A percentile compares a stretch with the other conserved stretches of the same genome.
Evolutionary conservation across 495 filamentous ascomycete species (phyloP).

Genomic region (Aspergillus leporis): DNA sequence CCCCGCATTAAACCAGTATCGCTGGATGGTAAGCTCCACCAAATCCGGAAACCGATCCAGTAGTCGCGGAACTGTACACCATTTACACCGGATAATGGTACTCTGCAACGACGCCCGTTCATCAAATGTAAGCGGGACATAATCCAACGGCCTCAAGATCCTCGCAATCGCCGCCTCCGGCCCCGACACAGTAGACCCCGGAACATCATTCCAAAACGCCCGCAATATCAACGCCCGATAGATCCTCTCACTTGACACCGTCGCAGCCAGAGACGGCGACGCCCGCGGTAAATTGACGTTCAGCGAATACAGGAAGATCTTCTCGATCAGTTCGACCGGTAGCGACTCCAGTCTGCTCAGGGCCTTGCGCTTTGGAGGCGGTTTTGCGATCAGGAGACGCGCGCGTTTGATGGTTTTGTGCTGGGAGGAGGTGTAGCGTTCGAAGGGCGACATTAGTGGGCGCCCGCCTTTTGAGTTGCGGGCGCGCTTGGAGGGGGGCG

Average conservation of each 20-base stretch:
- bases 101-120: conserved; percentile 34
- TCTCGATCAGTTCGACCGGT: conserved; percentile 54
- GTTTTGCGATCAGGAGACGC: conserved; percentile 17
- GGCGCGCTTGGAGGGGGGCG: not conserved
- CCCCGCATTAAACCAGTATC: conserved; percentile 33
- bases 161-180: conserved; percentile 19
- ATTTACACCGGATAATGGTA: conserved; percentile 34
- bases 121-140: conserved; percentile 20
- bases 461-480: conserved; percentile 15
- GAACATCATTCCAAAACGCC: conserved; percentile 41
- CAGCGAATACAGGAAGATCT: conserved; percentile 51
- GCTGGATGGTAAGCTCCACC: conserved; percentile 33
- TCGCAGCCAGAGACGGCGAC: conserved; percentile 37
- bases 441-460: conserved; percentile 20
- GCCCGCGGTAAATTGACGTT: conserved; percentile 50
- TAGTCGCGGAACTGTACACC: conserved; percentile 40
- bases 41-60: conserved; percentile 34
- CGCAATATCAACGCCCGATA: conserved; percentile 41
- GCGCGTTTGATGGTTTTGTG: conserved; percentile 14
- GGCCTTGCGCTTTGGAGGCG: conserved; percentile 16
- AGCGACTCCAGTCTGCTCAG: conserved; percentile 48
- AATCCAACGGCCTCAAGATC: conserved; percentile 37
- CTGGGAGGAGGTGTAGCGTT: conserved; percentile 13
- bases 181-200: not conserved
- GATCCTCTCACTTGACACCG: conserved; percentile 43